Conservation (phyloP, 2,329 filamentous ascomycete species). For the Trichoderma sp. region DNA sequence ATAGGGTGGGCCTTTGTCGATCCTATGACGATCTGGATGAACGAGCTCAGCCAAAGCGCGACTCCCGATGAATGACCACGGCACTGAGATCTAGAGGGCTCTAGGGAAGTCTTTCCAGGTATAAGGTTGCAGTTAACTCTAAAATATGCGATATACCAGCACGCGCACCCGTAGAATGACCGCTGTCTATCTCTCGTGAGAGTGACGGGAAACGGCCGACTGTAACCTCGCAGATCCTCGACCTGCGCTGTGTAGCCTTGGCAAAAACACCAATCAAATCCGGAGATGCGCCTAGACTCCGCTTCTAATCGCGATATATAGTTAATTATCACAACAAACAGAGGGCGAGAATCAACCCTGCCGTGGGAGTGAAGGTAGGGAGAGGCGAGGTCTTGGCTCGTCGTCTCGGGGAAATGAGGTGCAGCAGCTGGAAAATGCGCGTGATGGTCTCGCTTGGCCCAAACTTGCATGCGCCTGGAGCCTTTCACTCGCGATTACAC, state of each 20-base stretch:
- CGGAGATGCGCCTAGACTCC: not conserved
- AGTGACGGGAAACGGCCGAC: not conserved
- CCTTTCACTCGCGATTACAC: not conserved
- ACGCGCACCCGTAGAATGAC: not conserved
- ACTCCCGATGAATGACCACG: not conserved
- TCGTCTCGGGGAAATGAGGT: not conserved
- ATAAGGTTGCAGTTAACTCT: not conserved
- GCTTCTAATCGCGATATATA: not conserved
- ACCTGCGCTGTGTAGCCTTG: not conserved
- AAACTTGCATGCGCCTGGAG: not conserved
- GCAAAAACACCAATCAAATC: not conserved
- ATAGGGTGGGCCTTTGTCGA: constrained; percentile 13
- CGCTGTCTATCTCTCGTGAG: not conserved
- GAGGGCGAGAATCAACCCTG: not conserved
- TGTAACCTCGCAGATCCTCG: constrained; percentile 13
- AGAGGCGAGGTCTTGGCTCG: not conserved
- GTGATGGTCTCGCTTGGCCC: constrained; percentile 8
- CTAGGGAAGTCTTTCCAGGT: not conserved
- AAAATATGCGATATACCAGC: not conserved
- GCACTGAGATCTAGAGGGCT: not conserved
- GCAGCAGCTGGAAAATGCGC: constrained; percentile 7
- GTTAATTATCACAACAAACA: not conserved
- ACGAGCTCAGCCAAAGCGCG: not conserved
- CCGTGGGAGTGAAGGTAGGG: not conserved
- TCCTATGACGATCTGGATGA: constrained; percentile 12